Evolutionary conservation across 371 early-diverging fungal genomes (phyloP), one percentile per base, ranked within the genome.

Genomic region (Apophysomyces elegans): DNA sequence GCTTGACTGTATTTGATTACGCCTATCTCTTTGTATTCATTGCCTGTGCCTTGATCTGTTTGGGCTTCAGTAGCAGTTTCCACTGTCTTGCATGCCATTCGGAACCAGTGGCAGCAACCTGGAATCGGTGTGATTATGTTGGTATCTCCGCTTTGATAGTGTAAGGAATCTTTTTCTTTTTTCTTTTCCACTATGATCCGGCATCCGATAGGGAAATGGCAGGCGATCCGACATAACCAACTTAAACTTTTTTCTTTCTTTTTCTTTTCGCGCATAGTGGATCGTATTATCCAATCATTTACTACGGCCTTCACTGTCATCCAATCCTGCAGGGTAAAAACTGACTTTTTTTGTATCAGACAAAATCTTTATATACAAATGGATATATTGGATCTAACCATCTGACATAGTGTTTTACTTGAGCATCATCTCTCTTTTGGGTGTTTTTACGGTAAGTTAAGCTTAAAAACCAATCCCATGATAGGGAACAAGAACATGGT

Each of bases 21-120:
- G 64, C 76, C 9, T 90, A 91, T 37, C 85, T 92, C 62, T 91
- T 89, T 58, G 68, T 84, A 11, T 94, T 91, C 64, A 78, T 93
- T 59, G 64, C 71, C 1, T 90, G 91, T 38, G 94, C 95, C 6
- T 83, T 90, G 58, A 64, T 78, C 7, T 97, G 96, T 72, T 82
- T 98, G 59, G 89, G 88, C 2, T 83, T 91, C 59, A 94, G 94
- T 37, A 87, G 93, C 1, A 72, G 81, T 36, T 98, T 91, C 70
- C 98, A 98, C 75, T 83, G 91, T 39, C 91, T 93, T 59, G 81
- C 86, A n/a, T 95, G 95, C 68, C 97, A 96, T 74, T 96, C 96
- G 59, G 85, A 89, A 59, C 70, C 69, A 21, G 92, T 93, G 12
- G 73, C 82, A 59, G 68, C 73, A 14, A 60, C 46, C 7, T 93